Base-by-base conservation (phyloP, 1,139 yeast species). In the Zygosaccharomyces pseudobailii region DNA sequence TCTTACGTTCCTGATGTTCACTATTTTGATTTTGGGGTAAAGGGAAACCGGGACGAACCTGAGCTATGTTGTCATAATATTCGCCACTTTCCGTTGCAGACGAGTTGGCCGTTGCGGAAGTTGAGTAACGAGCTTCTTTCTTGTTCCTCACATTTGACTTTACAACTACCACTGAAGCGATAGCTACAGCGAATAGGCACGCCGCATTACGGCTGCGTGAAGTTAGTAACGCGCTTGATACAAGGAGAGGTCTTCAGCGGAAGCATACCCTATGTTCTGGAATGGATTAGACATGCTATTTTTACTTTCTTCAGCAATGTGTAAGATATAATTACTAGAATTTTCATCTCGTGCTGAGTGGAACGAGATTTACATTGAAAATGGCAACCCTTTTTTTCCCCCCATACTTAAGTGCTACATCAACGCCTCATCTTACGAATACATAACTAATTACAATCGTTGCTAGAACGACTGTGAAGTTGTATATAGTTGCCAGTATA, bases 31-130 rank as follows among this genome's bases (percentile, higher is more conserved):
- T 42, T 7, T 52, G 49, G n/a, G 61, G 59, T 10, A 65, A 43
- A 1, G 76, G 76, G 52, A 72, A 72, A 3, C 76, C 76, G 3
- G 76, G 76, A 47, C 63, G 68, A 3, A 71, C 68, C 40, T 65
- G 63, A 5, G 75, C 71, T 28, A 68, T 55, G 46, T 67, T 63
- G 17, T 50, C 53, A 49, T 62, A 63, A 45, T 63, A 59, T 19
- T 52, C 56, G 21, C 36, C 46, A 19, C 37, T 37, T n/a, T 35
- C 27, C 22, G 40, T 48, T 4, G 45, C 45, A 17, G 32, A 47
- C 5, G 44, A 23, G 17, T 39, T 42, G 6, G 49, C 50, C 42
- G 43, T 42, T 0, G 57, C 61, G 10, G 52, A 44, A 17, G 67
- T 63, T 34, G 51, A 50, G 46, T 59, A 64, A 40, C 58, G 52